Base-by-base conservation (phyloP, 2,329 filamentous ascomycete genomes). In the Neurospora sp. region DNA sequence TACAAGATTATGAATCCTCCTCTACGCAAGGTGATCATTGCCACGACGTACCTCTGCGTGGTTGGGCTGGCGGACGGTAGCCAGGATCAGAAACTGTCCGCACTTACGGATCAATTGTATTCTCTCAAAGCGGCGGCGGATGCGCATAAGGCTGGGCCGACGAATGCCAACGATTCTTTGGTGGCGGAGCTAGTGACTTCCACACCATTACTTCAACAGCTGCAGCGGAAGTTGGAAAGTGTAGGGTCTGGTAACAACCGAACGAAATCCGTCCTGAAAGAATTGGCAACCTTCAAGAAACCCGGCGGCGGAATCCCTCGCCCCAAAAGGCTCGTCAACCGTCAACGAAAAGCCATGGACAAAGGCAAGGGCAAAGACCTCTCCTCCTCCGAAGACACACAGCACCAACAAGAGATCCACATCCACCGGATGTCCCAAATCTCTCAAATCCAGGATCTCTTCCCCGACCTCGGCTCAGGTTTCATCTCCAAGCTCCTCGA, bases 371-470 rank as follows among this genome's bases (percentile, higher is more conserved):
- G 90, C 39, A 93, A 93, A 77, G 83, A 81, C 2, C 78, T 79
- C 12, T 81, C 80, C 70, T 70, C 70, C 1, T 76, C 78, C 46
- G 79, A 81, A 65, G 77, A 79, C 3, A 77, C 79, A 8, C 81
- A 84, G 6, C 73, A 77, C 6, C 75, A 80, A 6, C 79, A 78
- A 2, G 83, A 86, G 62, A 82, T 94, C 40, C 92, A 96, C 76
- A 82, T 95, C 28, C 93, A 97, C 79, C 89, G 85, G 57, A 91
- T 96, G 87, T 94, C 91, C 75, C 87, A 95, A 67, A 88, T 98
- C 68, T 91, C 91, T 0, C 92, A 96, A 78, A 86, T 99, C n/a
- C 93, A 97, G 77, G 95, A 99, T 77, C 83, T 98, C 0, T 97
- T 98, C 76, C 93, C 95, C 0, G 88, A 97, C 72, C 83, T 98